Conservation (phyloP, 139 green algal species). For the Coccomyxa sp. region DNA sequence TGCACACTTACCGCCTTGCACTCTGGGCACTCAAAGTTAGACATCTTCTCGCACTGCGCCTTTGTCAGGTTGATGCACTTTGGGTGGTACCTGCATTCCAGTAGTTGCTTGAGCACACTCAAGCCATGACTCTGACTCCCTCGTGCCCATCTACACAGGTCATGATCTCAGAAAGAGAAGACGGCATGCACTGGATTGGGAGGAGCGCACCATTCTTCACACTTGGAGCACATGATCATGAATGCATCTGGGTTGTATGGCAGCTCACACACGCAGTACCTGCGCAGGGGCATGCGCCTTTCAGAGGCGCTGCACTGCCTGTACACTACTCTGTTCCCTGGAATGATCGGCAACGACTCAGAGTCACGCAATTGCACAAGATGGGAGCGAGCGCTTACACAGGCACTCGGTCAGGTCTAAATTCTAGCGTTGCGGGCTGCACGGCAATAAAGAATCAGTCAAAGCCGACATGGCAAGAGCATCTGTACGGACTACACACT, state of each 20-base stretch:
- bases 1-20: slow-evolving; percentile 17
- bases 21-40: slow-evolving; percentile 19
- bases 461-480: slow-evolving; percentile 36
- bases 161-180: too few relatives aligned
- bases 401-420: slow-evolving; percentile 57
- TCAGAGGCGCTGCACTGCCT: too few relatives aligned
- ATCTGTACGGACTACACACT: slow-evolving; percentile 15
- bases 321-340: too few relatives aligned
- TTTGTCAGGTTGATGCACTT: slow-evolving; percentile 31
- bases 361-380: neutral
- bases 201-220: slow-evolving; percentile 66
- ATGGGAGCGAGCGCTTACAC: slow-evolving; percentile 49
- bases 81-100: slow-evolving; percentile 36
- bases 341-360: neutral
- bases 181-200: too few relatives aligned
- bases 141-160: too few relatives aligned
- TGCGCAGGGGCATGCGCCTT: slow-evolving; percentile 12
- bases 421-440: slow-evolving; percentile 27
- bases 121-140: neutral
- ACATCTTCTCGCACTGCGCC: slow-evolving; percentile 20
- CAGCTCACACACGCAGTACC: slow-evolving; percentile 78
- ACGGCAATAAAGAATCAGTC: neutral
- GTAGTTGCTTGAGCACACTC: neutral
- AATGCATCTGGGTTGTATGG: slow-evolving; percentile 84
- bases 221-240: slow-evolving; percentile 74